A percentile compares a stretch with the other conserved stretches of the same genome.
Evolutionary conservation across 2,329 filamentous ascomycete species (phyloP).

Genomic region (Colletotrichum lupini): DNA sequence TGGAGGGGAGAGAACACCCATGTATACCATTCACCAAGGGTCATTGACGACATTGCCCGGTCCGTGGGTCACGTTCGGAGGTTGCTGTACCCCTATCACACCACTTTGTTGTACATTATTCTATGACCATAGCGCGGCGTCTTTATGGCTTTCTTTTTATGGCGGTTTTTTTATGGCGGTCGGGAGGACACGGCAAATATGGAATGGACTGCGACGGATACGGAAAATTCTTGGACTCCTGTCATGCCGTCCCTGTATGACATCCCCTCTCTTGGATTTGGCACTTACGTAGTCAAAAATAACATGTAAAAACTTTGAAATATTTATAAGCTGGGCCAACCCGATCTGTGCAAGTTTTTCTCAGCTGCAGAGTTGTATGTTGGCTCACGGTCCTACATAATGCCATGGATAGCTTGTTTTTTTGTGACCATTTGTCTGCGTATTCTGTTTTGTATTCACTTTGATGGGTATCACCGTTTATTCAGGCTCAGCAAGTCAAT

Average conservation of each 20-base stretch:
- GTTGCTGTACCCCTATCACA: slow-evolving; percentile 13
- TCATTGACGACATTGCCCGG: slow-evolving; percentile 1
- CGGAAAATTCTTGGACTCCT: slow-evolving; percentile 19
- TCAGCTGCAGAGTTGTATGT: too few species aligned
- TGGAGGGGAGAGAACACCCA: slow-evolving; percentile 4
- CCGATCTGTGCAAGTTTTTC: not conserved
- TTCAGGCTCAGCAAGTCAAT: not conserved
- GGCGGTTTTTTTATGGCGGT: slow-evolving; percentile 8
- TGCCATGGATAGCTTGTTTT: too few species aligned
- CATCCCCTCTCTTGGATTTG: slow-evolving; percentile 53
- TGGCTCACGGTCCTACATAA: too few species aligned
- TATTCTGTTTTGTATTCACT: too few species aligned
- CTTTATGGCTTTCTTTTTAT: slow-evolving; percentile 38
- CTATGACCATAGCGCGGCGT: slow-evolving; percentile 49
- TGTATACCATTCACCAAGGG: slow-evolving; percentile 27
- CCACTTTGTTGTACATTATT: slow-evolving; percentile 44
- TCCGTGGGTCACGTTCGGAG: slow-evolving; percentile 8
- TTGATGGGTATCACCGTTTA: not conserved
- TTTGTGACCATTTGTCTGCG: too few species aligned
- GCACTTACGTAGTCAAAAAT: slow-evolving; percentile 19
- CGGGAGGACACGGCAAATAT: slow-evolving; percentile 23
- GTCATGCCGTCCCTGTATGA: slow-evolving; percentile 41
- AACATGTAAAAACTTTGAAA: slow-evolving; percentile 1
- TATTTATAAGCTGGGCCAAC: not conserved
- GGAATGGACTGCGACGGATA: slow-evolving; percentile 16